Percentiles rank a stretch among this genome's conserved stretches.
These are phyloP conservation scores for Spergularia marina DNA, from an alignment of 148 eudicot genomes.

Conservation along the genomic window DNA sequence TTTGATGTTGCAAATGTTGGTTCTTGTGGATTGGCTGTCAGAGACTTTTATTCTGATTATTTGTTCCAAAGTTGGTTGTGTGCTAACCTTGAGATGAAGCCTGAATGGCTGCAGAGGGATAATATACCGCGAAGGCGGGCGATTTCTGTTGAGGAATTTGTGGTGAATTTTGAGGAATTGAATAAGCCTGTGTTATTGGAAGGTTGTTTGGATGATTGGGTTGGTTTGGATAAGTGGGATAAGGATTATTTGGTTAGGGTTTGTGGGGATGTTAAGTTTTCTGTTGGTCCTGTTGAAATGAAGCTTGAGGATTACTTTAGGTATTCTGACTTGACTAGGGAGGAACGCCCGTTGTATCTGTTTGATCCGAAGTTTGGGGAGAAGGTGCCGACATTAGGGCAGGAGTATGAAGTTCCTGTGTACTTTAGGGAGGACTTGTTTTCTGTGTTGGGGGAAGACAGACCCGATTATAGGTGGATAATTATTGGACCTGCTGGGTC, in stretches of 20 bases:
- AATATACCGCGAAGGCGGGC: slow-evolving; percentile 62
- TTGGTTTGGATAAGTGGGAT: slow-evolving; percentile 68
- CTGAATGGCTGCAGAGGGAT: slow-evolving; percentile 87
- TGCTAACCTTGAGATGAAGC: slow-evolving; percentile 96
- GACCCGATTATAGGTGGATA: slow-evolving; percentile 97
- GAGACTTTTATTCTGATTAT: slow-evolving; percentile 91
- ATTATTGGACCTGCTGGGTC: slow-evolving; percentile 96
- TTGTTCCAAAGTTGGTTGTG: slow-evolving; percentile 97
- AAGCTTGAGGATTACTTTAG: slow-evolving; percentile 73
- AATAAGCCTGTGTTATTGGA: slow-evolving; percentile 93
- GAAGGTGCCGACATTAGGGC: slow-evolving; percentile 59
- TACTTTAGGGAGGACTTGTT: slow-evolving; percentile 91
- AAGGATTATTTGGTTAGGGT: slow-evolving; percentile 54
- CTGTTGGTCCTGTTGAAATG: slow-evolving; percentile 92
- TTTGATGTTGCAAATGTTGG: slow-evolving; percentile 29
- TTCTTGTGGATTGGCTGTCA: slow-evolving; percentile 43
- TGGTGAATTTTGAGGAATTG: slow-evolving; percentile 64
- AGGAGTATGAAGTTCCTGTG: slow-evolving; percentile 72
- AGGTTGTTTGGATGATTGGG: slow-evolving; percentile 86
- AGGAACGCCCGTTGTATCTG: slow-evolving; percentile 92
- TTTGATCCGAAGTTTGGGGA: slow-evolving; percentile 89
- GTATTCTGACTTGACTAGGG: slow-evolving; percentile 72
- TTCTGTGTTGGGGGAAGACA: slow-evolving; percentile 72
- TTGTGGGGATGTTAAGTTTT: slow-evolving; percentile 64
- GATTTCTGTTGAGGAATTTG: slow-evolving; percentile 85